Evolutionary conservation across 805 yeast genomes (phyloP).

Genomic region (Yamadazyma laniorum): DNA sequence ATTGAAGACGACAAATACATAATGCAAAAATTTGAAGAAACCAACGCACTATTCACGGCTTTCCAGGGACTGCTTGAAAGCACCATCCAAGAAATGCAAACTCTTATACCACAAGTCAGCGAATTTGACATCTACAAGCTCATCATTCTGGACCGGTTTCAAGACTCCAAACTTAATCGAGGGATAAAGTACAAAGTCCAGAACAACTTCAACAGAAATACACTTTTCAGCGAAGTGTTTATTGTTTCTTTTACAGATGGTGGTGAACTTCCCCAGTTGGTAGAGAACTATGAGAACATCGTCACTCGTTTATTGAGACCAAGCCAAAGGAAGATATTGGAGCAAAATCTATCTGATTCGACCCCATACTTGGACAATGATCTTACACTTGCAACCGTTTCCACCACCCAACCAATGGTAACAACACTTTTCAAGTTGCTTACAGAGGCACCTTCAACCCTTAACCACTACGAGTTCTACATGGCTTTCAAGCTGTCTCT

Average conservation of each 20-base stretch:
- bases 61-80: constrained; percentile 13
- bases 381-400: background rate
- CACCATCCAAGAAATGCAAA: background rate
- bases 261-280: constrained; percentile 16
- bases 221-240: constrained; percentile 7
- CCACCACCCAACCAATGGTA: constrained; percentile 41
- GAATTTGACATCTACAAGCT: background rate
- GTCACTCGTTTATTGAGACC: constrained; percentile 41
- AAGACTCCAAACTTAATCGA: background rate
- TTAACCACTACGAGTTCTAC: constrained; percentile 68
- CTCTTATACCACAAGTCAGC: background rate
- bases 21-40: constrained; percentile 10
- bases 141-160: background rate
- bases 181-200: background rate
- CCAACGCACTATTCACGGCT: constrained; percentile 19
- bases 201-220: background rate
- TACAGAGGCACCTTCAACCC: constrained; percentile 71
- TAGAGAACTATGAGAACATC: constrained; percentile 38
- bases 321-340: constrained; percentile 29
- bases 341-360: constrained; percentile 25
- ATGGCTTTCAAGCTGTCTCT: constrained; percentile 56
- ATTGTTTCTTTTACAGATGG: background rate
- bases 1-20: constrained; percentile 12
- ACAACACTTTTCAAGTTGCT: constrained; percentile 62
- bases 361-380: constrained; percentile 7